phyloP scores from a whole-genome alignment of 192 early-diverging fungal genomes.

The Coemansia sp. region DNA sequence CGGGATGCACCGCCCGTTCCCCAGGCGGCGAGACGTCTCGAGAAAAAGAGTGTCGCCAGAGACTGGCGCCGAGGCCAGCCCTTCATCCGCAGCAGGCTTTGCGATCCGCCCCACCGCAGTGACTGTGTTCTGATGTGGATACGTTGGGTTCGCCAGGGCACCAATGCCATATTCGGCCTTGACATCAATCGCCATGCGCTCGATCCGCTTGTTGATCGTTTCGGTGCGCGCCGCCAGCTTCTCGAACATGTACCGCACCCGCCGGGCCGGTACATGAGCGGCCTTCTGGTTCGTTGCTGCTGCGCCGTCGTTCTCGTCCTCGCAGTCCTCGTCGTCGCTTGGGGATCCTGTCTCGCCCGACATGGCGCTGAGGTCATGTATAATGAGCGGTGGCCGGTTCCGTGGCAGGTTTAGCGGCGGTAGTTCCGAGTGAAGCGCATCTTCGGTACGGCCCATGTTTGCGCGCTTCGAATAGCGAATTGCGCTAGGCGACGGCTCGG shows the following conservation, averaged over 20 bases:
- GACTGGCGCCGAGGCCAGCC: slow-evolving; percentile 33
- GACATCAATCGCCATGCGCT: slow-evolving; percentile 39
- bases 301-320: not conserved
- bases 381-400: not conserved
- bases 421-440: slow-evolving; percentile 21
- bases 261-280: slow-evolving; percentile 5
- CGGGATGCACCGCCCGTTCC: slow-evolving; percentile 61
- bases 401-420: slow-evolving; percentile 13
- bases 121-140: slow-evolving; percentile 53
- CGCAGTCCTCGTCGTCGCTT: slow-evolving; percentile 23
- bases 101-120: slow-evolving; percentile 75
- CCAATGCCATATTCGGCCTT: slow-evolving; percentile 38
- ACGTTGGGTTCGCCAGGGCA: slow-evolving; percentile 49
- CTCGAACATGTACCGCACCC: slow-evolving; percentile 51
- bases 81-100: slow-evolving; percentile 61
- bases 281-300: not conserved
- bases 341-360: not conserved
- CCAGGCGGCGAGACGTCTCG: slow-evolving; percentile 74
- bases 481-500: slow-evolving; percentile 44
- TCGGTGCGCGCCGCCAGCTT: slow-evolving; percentile 32
- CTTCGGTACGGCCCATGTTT: slow-evolving; percentile 33
- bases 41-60: slow-evolving; percentile 56
- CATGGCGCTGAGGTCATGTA: slow-evolving; percentile 6
- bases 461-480: slow-evolving; percentile 32
- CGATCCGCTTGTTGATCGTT: slow-evolving; percentile 37